Conservation (phyloP, 371 early-diverging fungal species). For the Mortierella polycephala region DNA sequence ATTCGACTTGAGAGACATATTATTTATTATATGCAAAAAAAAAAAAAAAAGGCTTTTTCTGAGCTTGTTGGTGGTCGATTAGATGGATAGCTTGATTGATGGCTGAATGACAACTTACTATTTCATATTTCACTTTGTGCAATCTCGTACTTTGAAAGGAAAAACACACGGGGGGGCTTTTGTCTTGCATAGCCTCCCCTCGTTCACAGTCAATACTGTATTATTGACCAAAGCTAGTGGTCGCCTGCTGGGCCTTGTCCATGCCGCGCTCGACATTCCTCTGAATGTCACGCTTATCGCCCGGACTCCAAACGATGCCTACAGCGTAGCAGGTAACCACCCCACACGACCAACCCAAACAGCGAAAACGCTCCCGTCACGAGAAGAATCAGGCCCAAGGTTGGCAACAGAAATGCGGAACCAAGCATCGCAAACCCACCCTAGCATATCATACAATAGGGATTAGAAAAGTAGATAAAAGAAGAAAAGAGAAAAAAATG, state of each 20-base stretch:
- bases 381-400: slow-evolving; percentile 28
- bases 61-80: no score
- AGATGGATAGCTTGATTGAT: no score
- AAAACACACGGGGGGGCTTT: no score
- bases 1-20: no score
- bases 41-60: no score
- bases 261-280: slow-evolving; percentile 1
- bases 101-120: no score
- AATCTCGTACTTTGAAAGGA: no score
- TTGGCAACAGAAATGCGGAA: slow-evolving; percentile 38
- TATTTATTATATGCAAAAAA: no score
- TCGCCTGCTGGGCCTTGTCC: slow-evolving; percentile 1
- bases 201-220: no score
- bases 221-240: no score
- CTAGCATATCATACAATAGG: slow-evolving; percentile 1
- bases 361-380: slow-evolving; percentile 26
- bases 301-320: slow-evolving; percentile 16
- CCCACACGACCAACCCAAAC: slow-evolving; percentile 11
- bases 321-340: slow-evolving; percentile 14
- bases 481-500: background rate
- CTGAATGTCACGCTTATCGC: slow-evolving; percentile 8
- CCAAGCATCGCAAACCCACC: slow-evolving; percentile 37
- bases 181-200: no score
- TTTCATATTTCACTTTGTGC: no score
- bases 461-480: background rate